phyloP scores from a whole-genome alignment of 108 stramenopile species.

The Skeletonema costatum region DNA sequence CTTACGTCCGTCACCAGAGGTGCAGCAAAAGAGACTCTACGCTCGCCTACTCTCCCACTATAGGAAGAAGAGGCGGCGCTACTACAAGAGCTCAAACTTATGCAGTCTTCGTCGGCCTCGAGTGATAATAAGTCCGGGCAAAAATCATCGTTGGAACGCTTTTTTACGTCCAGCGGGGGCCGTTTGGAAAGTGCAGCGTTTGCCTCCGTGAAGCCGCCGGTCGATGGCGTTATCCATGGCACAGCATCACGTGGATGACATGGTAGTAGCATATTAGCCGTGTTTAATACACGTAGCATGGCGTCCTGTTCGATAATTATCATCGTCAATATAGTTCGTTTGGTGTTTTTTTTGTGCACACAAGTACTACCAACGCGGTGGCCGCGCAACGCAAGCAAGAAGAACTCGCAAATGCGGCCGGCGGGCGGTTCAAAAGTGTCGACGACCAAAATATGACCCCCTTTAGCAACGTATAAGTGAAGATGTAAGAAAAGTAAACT shows the following conservation, averaged over 20 bases:
- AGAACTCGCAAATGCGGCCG: too few species aligned
- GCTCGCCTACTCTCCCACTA: slow-evolving; percentile 27
- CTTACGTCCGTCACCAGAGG: slow-evolving; percentile 72
- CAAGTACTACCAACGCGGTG: neutral
- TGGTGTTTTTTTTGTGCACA: neutral
- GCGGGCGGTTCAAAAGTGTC: too few species aligned
- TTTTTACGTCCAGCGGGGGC: neutral
- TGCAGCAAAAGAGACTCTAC: slow-evolving; percentile 71
- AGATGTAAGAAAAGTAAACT: too few species aligned
- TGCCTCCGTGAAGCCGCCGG: neutral
- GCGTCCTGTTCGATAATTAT: slow-evolving; percentile 81
- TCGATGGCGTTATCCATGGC: slow-evolving; percentile 7
- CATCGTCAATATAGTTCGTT: slow-evolving; percentile 39
- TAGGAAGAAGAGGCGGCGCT: slow-evolving; percentile 53
- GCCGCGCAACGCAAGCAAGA: neutral
- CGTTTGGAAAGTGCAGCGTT: neutral
- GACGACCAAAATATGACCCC: too few species aligned
- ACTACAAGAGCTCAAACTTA: slow-evolving; percentile 54
- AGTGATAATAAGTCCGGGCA: slow-evolving; percentile 44
- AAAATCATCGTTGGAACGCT: slow-evolving; percentile 35
- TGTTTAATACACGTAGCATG: slow-evolving; percentile 49
- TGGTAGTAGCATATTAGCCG: slow-evolving; percentile 27
- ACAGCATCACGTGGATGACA: slow-evolving; percentile 33
- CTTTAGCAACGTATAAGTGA: too few species aligned
- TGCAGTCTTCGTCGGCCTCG: slow-evolving; percentile 45